These are phyloP conservation scores for Bertia moriformis DNA, from an alignment of 2,329 filamentous ascomycete species.

Conservation along the genomic window DNA sequence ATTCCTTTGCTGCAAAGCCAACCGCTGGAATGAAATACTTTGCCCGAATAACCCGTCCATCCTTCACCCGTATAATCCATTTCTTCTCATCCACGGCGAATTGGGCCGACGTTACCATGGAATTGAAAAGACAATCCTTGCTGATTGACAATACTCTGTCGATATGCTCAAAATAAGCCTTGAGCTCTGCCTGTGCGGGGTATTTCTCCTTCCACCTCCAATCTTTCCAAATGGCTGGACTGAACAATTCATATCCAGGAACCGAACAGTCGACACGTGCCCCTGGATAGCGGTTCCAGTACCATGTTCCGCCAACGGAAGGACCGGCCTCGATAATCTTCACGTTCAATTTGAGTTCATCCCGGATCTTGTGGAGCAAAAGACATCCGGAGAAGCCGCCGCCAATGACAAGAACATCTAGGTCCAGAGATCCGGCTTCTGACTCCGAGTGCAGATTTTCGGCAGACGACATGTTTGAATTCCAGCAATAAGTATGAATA, in stretches of 20 bases:
- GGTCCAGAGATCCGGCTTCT: no score
- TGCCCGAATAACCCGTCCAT: conserved; percentile 31
- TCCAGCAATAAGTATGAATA: no score
- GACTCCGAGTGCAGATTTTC: no score
- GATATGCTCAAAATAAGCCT: conserved; percentile 42
- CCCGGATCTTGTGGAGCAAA: no score
- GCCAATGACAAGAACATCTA: no score
- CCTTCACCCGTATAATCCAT: conserved; percentile 34
- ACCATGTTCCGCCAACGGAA: conserved; percentile 36
- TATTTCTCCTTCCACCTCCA: conserved; percentile 43
- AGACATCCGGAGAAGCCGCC: no score
- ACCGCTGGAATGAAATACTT: conserved; percentile 36
- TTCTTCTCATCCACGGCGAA: conserved; percentile 30
- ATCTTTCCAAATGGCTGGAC: conserved; percentile 32
- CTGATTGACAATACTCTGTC: conserved; percentile 37
- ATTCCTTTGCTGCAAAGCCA: conserved; percentile 41
- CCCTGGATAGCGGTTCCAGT: conserved; percentile 40
- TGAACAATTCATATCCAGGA: conserved; percentile 36
- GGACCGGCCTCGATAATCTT: conserved; percentile 38
- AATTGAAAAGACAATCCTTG: conserved; percentile 41
- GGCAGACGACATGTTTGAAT: no score
- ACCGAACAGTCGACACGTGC: conserved; percentile 36
- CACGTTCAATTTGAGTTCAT: no score
- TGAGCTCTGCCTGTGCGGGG: conserved; percentile 33
- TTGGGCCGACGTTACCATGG: conserved; percentile 32